A percentile compares a stretch with the other conserved stretches of the same genome.
Evolutionary conservation across 129 eudicot species (phyloP).

Genomic region (Daucus carota): DNA sequence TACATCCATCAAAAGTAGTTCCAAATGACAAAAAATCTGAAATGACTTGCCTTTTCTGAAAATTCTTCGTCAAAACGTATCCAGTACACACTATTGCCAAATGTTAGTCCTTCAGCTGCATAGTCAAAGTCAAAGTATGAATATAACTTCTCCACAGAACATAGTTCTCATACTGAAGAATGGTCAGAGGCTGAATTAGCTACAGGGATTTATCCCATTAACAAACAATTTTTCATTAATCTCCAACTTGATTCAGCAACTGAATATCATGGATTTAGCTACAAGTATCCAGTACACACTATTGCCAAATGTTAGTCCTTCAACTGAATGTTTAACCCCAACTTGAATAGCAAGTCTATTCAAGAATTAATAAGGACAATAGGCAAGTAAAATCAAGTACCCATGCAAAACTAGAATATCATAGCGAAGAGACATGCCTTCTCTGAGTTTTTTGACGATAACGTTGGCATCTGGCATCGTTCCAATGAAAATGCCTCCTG

Average conservation of each 20-base stretch:
- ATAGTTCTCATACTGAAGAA: background rate
- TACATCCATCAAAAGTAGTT: background rate
- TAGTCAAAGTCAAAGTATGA: slow-evolving; percentile 5
- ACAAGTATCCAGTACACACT: background rate
- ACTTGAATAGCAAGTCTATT: background rate
- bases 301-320: too few relatives aligned
- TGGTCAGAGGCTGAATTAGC: background rate
- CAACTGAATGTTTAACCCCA: too few relatives aligned
- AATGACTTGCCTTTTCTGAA: slow-evolving; percentile 52
- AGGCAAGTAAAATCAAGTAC: background rate
- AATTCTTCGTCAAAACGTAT: slow-evolving; percentile 88
- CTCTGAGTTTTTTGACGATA: slow-evolving; percentile 86
- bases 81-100: slow-evolving; percentile 97
- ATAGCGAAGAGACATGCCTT: slow-evolving; percentile 38
- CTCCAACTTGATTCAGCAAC: background rate
- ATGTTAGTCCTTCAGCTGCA: slow-evolving; percentile 78
- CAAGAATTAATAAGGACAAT: background rate
- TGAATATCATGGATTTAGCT: too few relatives aligned
- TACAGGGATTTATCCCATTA: background rate
- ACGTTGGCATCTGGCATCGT: slow-evolving; percentile 99
- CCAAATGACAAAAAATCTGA: background rate
- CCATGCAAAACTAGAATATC: background rate
- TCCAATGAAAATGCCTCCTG: slow-evolving; percentile 96
- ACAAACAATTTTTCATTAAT: background rate
- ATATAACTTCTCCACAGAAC: background rate